phyloP scores from a whole-genome alignment of 495 filamentous ascomycete species.

The Acidomyces sp. region DNA sequence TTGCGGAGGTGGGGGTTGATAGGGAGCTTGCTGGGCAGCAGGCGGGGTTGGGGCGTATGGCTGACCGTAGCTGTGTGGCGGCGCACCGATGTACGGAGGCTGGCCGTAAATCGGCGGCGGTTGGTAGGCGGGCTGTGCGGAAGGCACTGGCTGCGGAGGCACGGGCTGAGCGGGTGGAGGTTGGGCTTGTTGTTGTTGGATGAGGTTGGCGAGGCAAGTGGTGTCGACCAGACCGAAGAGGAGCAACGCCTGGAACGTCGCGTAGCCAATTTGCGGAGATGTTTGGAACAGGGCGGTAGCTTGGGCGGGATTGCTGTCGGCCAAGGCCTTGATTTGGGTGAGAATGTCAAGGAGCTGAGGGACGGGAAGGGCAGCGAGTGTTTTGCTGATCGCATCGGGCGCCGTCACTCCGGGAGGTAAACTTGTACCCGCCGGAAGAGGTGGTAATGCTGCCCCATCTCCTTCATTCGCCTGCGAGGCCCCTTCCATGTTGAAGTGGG shows the following conservation, averaged over 20 bases:
- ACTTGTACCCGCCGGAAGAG: constrained; percentile 72
- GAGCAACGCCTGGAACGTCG: constrained; percentile 88
- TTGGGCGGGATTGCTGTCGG: constrained; percentile 63
- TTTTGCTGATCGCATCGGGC: constrained; percentile 81
- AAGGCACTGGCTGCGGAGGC: constrained; percentile 24
- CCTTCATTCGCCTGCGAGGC: constrained; percentile 21
- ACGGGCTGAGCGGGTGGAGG: constrained; percentile 20
- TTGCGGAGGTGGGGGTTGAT: constrained; percentile 31
- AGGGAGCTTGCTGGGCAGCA: constrained; percentile 33
- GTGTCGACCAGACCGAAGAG: constrained; percentile 85
- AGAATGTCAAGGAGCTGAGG: constrained; percentile 89
- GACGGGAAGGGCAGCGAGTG: constrained; percentile 69
- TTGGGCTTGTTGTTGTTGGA: constrained; percentile 36
- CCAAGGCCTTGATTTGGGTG: constrained; percentile 83
- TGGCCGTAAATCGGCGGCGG: constrained; percentile 15
- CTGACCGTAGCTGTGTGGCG: neutral
- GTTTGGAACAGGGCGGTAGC: constrained; percentile 77
- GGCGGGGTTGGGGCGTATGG: constrained; percentile 42
- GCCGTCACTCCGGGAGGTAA: constrained; percentile 67
- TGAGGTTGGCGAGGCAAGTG: constrained; percentile 40
- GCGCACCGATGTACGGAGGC: neutral
- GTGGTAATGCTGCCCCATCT: constrained; percentile 44
- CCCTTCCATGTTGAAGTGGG: constrained; percentile 32
- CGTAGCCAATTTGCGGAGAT: constrained; percentile 88
- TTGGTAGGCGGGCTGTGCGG: constrained; percentile 16